These are phyloP conservation scores for Panaeolus cyanescens DNA, from an alignment of 768 basidiomycete genomes.

Conservation along the genomic window DNA sequence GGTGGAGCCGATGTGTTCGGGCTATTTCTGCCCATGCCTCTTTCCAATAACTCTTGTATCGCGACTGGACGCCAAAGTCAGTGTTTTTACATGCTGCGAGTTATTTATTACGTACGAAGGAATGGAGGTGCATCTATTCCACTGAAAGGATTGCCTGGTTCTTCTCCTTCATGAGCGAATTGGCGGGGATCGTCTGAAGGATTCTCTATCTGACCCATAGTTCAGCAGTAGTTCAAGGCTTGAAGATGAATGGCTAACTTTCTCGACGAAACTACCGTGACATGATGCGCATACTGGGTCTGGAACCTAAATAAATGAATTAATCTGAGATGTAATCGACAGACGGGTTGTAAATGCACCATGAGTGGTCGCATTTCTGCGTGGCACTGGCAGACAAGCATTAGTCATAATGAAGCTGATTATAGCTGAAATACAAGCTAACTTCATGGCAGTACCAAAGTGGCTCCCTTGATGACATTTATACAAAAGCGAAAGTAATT, in stretches of 20 bases:
- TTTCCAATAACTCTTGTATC: conserved; percentile 38
- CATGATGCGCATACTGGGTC: conserved; percentile 86
- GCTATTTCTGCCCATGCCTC: conserved; percentile 25
- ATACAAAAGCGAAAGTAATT: conserved; percentile 9
- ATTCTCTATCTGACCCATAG: conserved; percentile 64
- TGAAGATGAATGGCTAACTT: conserved; percentile 40
- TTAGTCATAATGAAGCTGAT: conserved; percentile 4
- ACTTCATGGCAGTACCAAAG: conserved; percentile 84
- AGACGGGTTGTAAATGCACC: conserved; percentile 42
- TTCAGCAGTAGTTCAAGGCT: conserved; percentile 9
- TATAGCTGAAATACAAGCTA: conserved; percentile 12
- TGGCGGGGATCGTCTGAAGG: conserved; percentile 73
- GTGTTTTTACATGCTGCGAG: background rate
- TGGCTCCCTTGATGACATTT: conserved; percentile 72
- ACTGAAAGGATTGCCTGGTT: conserved; percentile 8
- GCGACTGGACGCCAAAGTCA: conserved; percentile 23
- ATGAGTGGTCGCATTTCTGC: conserved; percentile 88
- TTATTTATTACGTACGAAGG: conserved; percentile 40
- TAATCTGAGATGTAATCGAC: conserved; percentile 3
- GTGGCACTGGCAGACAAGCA: conserved; percentile 59
- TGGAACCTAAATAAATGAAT: conserved; percentile 53
- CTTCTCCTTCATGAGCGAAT: conserved; percentile 45
- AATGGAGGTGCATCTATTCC: conserved; percentile 41
- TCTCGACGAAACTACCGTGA: conserved; percentile 81
- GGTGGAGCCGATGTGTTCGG: conserved; percentile 10